Conservation (phyloP, 164 flowering plant species). For the Magnolia officinalis region DNA sequence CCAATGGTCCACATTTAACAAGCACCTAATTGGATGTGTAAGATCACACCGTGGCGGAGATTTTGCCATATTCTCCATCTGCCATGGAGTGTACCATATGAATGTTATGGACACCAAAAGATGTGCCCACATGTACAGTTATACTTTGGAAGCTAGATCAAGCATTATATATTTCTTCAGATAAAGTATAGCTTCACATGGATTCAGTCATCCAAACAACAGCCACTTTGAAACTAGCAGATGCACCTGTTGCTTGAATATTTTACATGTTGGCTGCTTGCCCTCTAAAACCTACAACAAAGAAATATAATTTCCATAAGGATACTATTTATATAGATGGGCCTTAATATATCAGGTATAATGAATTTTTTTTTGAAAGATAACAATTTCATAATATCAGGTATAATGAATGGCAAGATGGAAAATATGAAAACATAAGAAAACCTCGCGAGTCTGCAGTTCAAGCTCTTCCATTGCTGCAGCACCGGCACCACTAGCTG, state of each 20-base stretch:
- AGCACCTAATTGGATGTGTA: not conserved
- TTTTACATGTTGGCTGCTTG: slow-evolving; percentile 87
- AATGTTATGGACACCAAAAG: not conserved
- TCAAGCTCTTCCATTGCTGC: slow-evolving; percentile 99
- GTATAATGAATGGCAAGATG: not conserved
- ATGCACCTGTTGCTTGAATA: slow-evolving; percentile 80
- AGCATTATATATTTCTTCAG: not conserved
- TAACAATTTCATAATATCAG: not conserved
- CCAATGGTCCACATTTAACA: not conserved
- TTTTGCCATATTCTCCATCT: not conserved
- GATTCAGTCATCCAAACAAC: not conserved
- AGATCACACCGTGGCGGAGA: too few species aligned
- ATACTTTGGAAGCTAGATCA: not conserved
- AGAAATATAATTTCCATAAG: not conserved
- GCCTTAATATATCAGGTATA: not conserved
- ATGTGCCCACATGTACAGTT: not conserved
- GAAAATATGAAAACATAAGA: slow-evolving; percentile 4
- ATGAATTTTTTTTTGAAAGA: not conserved
- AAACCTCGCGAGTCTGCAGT: slow-evolving; percentile 94
- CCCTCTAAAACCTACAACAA: slow-evolving; percentile 76
- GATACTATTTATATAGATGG: not conserved
- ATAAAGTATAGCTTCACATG: not conserved
- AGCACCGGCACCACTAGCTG: slow-evolving; percentile 99
- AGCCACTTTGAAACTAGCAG: not conserved
- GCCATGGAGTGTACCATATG: not conserved